These are phyloP conservation scores for Cordyceps tenuipes DNA, from an alignment of 2,329 filamentous ascomycete species.

Conservation along the genomic window DNA sequence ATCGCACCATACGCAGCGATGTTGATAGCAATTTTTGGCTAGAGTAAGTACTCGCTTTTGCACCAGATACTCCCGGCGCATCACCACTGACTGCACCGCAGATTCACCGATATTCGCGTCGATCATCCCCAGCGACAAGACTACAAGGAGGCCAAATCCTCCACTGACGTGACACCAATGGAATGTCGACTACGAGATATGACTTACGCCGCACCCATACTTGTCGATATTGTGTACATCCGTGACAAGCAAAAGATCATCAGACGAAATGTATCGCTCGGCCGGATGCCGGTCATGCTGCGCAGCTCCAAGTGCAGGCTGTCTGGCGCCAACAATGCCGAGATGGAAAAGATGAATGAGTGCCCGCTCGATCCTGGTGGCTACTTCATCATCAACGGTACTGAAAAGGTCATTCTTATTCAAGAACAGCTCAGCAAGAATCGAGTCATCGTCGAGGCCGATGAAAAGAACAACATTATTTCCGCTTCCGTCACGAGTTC, in stretches of 20 bases:
- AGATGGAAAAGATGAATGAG: slow-evolving; percentile 91
- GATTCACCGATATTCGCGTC: slow-evolving; percentile 81
- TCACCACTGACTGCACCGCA: slow-evolving; percentile 15
- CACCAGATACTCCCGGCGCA: not conserved
- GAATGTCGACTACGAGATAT: slow-evolving; percentile 94
- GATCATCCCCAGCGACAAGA: slow-evolving; percentile 73
- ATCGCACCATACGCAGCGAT: slow-evolving; percentile 81
- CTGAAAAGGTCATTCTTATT: slow-evolving; percentile 96
- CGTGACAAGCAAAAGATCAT: slow-evolving; percentile 70
- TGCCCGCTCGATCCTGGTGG: slow-evolving; percentile 93
- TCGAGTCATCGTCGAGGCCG: slow-evolving; percentile 91
- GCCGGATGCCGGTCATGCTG: slow-evolving; percentile 92
- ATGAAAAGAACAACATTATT: slow-evolving; percentile 85
- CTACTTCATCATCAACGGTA: slow-evolving; percentile 96
- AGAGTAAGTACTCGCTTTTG: slow-evolving; percentile 39
- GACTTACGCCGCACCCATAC: slow-evolving; percentile 93
- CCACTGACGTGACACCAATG: slow-evolving; percentile 78
- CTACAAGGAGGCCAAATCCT: slow-evolving; percentile 60
- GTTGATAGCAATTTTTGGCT: slow-evolving; percentile 89
- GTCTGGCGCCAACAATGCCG: slow-evolving; percentile 69
- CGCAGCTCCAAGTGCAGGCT: slow-evolving; percentile 90
- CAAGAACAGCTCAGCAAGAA: slow-evolving; percentile 99
- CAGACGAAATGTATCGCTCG: slow-evolving; percentile 70
- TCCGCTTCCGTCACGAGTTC: slow-evolving; percentile 96
- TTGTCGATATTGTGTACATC: slow-evolving; percentile 86